Conservation (phyloP, 805 yeast genomes). For the Ogataea naganishii region DNA sequence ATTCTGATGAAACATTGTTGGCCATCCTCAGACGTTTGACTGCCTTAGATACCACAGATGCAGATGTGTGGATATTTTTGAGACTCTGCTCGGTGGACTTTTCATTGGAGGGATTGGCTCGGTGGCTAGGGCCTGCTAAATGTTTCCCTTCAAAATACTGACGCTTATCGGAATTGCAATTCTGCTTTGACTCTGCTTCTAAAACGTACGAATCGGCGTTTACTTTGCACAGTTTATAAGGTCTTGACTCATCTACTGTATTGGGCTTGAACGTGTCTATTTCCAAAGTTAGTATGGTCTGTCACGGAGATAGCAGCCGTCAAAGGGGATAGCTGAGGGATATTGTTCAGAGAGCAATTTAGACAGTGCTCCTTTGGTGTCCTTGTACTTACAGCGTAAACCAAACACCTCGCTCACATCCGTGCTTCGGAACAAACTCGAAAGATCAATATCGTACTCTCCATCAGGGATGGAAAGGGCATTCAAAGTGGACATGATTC, state of each 20-base stretch:
- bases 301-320: constrained; percentile 1
- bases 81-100: constrained; percentile 1
- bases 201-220: constrained; percentile 12
- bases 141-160: neutral
- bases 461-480: constrained; percentile 24
- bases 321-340: neutral
- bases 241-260: constrained; percentile 17
- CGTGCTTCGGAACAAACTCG: constrained; percentile 13
- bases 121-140: neutral
- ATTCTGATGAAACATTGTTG: constrained; percentile 12
- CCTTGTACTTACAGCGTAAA: constrained; percentile 19
- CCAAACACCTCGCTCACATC: constrained; percentile 20
- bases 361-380: neutral
- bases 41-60: neutral
- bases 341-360: neutral
- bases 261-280: constrained; percentile 25
- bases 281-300: neutral
- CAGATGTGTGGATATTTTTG: neutral
- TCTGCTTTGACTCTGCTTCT: constrained; percentile 17
- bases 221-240: constrained; percentile 15
- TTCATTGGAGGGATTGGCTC: neutral
- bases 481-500: too few relatives aligned
- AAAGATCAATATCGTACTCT: constrained; percentile 25
- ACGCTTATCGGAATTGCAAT: neutral
- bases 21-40: neutral